Percentiles rank a stretch among this genome's conserved stretches.
These are phyloP conservation scores for Penicillium crustosum DNA, from an alignment of 2,329 filamentous ascomycete genomes.

Conservation along the genomic window DNA sequence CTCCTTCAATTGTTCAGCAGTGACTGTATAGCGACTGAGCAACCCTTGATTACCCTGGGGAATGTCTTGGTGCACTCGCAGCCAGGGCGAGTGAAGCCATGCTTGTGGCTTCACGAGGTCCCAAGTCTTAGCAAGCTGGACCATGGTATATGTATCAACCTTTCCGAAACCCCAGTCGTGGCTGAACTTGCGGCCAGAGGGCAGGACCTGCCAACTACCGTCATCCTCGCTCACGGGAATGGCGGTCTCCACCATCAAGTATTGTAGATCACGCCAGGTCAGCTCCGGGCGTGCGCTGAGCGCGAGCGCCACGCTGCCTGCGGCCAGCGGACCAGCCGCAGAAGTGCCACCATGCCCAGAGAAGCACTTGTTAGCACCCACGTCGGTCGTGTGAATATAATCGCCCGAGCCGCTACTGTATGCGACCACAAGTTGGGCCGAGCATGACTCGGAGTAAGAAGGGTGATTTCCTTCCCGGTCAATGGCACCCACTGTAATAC, in stretches of 20 bases:
- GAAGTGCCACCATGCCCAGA: constrained; percentile 89
- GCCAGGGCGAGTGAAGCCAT: constrained; percentile 92
- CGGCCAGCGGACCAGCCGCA: constrained; percentile 87
- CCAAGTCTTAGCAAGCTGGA: constrained; percentile 83
- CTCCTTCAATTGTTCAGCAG: constrained; percentile 71
- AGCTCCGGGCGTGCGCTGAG: constrained; percentile 82
- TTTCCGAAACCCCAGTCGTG: constrained; percentile 97
- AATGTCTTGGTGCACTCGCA: constrained; percentile 81
- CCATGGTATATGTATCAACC: constrained; percentile 80
- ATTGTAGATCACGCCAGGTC: constrained; percentile 92
- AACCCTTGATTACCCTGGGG: constrained; percentile 82
- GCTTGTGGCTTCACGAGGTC: constrained; percentile 89
- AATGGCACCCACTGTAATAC: constrained; percentile 91
- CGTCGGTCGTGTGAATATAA: constrained; percentile 94
- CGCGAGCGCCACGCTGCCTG: constrained; percentile 86
- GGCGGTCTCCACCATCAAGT: constrained; percentile 80
- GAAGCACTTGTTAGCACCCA: constrained; percentile 78
- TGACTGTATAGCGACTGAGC: constrained; percentile 77
- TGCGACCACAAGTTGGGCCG: constrained; percentile 90
- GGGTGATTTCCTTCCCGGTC: constrained; percentile 85
- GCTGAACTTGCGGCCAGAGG: constrained; percentile 81
- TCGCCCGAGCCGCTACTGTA: constrained; percentile 91
- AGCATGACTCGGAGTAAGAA: constrained; percentile 95
- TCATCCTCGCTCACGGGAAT: constrained; percentile 72
- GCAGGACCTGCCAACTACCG: constrained; percentile 78